phyloP scores from a whole-genome alignment of 305 asterid species.

The Ajuga reptans region DNA sequence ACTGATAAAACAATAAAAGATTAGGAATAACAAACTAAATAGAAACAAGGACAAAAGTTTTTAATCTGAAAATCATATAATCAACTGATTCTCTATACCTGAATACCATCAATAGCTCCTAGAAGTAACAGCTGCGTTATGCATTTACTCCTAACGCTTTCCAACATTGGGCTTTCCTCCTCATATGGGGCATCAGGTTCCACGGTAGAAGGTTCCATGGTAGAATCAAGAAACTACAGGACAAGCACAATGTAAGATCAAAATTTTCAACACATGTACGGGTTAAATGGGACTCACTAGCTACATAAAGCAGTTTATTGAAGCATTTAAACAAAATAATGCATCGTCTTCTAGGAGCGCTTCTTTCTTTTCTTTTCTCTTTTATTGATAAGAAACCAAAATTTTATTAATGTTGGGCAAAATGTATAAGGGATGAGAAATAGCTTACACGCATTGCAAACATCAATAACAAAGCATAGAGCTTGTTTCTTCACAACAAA shows the following conservation, averaged over 20 bases:
- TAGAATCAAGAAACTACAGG: conserved; percentile 50
- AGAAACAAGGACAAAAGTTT: not conserved
- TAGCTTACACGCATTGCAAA: no score
- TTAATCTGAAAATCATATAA: conserved; percentile 3
- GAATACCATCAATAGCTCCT: conserved; percentile 87
- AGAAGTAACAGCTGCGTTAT: conserved; percentile 87
- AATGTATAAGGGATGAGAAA: no score
- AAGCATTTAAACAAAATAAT: not conserved
- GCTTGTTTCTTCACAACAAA: not conserved
- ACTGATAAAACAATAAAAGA: not conserved
- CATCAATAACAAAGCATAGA: no score
- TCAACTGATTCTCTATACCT: conserved; percentile 41
- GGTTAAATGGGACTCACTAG: conserved; percentile 12
- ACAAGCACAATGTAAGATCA: conserved; percentile 19
- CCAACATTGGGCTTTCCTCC: conserved; percentile 61
- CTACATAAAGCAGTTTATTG: not conserved
- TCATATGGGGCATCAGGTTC: conserved; percentile 52
- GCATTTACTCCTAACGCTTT: conserved; percentile 83
- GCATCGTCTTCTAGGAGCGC: not conserved
- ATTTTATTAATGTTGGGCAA: no score
- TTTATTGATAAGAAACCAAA: no score
- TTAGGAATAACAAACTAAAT: conserved; percentile 4
- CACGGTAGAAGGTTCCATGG: conserved; percentile 35
- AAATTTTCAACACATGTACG: conserved; percentile 3
- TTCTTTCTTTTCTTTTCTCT: not conserved